Percentiles rank a stretch among this genome's conserved stretches.
These are phyloP conservation scores for Porphyra umbilicalis DNA, from an alignment of 31 red algal genomes.

Conservation along the genomic window DNA sequence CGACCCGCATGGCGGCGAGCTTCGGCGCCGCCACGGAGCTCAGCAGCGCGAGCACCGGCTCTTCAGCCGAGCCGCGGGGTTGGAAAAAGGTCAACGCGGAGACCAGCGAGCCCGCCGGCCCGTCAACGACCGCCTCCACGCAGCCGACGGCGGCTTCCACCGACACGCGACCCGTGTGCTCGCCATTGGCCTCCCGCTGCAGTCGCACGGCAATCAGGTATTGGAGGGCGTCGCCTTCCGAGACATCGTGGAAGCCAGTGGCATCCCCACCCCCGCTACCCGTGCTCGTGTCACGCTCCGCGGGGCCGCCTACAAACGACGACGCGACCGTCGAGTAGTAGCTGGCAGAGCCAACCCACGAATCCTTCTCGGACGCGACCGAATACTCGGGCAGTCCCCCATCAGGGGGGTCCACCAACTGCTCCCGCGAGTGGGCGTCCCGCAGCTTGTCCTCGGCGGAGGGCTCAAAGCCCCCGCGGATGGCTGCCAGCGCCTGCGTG, in stretches of 20 bases:
- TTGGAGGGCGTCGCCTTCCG: slow-evolving; percentile 16
- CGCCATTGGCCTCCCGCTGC: slow-evolving; percentile 51
- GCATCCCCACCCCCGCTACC: background rate
- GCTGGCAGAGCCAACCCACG: background rate
- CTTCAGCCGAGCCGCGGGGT: slow-evolving; percentile 26
- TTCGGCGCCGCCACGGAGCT: slow-evolving; percentile 55
- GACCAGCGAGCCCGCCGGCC: slow-evolving; percentile 70
- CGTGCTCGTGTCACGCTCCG: background rate
- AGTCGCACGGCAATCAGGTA: slow-evolving; percentile 69
- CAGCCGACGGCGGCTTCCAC: slow-evolving; percentile 82
- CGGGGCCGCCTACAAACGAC: background rate
- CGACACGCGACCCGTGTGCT: slow-evolving; percentile 10
- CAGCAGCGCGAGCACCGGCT: slow-evolving; percentile 80
- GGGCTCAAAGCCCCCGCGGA: background rate
- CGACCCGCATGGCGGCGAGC: slow-evolving; percentile 73
- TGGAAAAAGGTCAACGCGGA: slow-evolving; percentile 73
- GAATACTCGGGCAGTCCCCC: background rate
- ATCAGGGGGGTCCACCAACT: background rate
- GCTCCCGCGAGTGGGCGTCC: background rate
- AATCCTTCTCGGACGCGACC: background rate
- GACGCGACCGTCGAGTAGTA: background rate
- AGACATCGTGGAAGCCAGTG: background rate
- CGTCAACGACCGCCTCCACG: slow-evolving; percentile 83
- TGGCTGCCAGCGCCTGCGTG: background rate
- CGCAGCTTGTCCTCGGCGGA: background rate